Conservation (phyloP, 1,284 basidiomycete genomes). For the Fomes fomentarius region DNA sequence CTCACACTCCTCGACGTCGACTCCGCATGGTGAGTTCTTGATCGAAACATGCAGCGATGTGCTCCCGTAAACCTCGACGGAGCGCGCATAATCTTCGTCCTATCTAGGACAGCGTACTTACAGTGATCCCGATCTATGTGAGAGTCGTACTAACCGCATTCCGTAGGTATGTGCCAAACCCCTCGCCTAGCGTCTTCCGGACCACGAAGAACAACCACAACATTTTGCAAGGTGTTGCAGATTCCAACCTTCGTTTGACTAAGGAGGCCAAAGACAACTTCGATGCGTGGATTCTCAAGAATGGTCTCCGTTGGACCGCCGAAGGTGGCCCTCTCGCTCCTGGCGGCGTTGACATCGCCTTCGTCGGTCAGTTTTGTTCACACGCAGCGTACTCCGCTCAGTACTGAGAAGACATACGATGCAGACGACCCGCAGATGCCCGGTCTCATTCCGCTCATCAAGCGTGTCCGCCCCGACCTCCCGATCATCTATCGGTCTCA, state of each 20-base stretch:
- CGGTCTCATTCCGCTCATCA: conserved; percentile 86
- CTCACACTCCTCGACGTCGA: conserved; percentile 79
- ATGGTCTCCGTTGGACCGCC: conserved; percentile 77
- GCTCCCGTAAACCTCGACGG: conserved; percentile 16
- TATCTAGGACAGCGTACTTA: background rate
- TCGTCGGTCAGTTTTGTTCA: conserved; percentile 62
- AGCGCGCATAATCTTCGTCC: background rate
- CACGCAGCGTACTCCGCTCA: background rate
- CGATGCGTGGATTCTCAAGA: conserved; percentile 88
- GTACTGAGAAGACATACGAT: conserved; percentile 3
- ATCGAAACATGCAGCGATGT: conserved; percentile 3
- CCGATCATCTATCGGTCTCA: conserved; percentile 90
- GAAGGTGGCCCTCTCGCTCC: conserved; percentile 78
- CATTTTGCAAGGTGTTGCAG: conserved; percentile 84
- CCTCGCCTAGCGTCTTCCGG: conserved; percentile 84
- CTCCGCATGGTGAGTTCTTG: conserved; percentile 66
- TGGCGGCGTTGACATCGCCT: conserved; percentile 82
- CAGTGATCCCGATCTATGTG: background rate
- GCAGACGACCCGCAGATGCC: conserved; percentile 86
- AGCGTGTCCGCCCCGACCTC: conserved; percentile 75
- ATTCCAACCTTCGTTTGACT: conserved; percentile 72
- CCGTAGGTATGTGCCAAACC: conserved; percentile 84
- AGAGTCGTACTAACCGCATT: conserved; percentile 2
- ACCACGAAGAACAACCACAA: conserved; percentile 94
- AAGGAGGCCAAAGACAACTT: conserved; percentile 78